These are phyloP conservation scores for Grifola frondosa DNA, from an alignment of 1,284 basidiomycete species.

Conservation along the genomic window DNA sequence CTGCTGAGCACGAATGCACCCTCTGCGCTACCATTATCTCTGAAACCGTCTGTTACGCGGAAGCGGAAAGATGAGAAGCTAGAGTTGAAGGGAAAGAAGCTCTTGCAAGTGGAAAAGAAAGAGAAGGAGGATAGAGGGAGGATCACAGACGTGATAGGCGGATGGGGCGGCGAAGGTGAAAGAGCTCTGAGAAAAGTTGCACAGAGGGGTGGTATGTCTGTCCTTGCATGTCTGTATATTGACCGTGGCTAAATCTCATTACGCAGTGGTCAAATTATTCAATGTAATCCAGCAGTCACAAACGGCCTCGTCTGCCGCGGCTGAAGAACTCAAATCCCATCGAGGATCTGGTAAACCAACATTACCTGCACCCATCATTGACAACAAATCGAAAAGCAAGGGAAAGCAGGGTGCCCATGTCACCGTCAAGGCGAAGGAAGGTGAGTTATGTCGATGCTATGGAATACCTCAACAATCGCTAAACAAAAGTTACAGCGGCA, in stretches of 20 bases:
- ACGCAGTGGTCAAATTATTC: constrained; percentile 75
- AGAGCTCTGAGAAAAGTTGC: constrained; percentile 76
- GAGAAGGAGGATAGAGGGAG: constrained; percentile 74
- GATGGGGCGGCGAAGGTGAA: constrained; percentile 80
- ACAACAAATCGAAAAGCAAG: constrained; percentile 46
- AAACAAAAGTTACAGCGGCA: constrained; percentile 35
- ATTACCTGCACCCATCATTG: constrained; percentile 59
- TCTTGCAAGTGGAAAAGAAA: constrained; percentile 68
- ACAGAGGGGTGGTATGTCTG: constrained; percentile 70
- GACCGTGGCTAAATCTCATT: neutral
- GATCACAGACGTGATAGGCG: constrained; percentile 75
- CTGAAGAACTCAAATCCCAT: constrained; percentile 55
- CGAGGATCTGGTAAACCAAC: constrained; percentile 74
- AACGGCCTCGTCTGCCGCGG: constrained; percentile 46
- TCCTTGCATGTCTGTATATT: neutral
- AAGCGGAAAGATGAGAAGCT: constrained; percentile 72
- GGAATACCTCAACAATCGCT: neutral
- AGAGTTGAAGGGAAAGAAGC: constrained; percentile 67
- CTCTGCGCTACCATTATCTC: constrained; percentile 64
- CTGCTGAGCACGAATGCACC: constrained; percentile 68
- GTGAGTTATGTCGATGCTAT: constrained; percentile 38
- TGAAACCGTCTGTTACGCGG: constrained; percentile 69
- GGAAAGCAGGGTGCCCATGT: constrained; percentile 54
- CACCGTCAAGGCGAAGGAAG: constrained; percentile 52
- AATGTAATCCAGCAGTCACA: constrained; percentile 82